Evolutionary conservation across 2,329 filamentous ascomycete species (phyloP).

Genomic region (Fusarium haematococcum): DNA sequence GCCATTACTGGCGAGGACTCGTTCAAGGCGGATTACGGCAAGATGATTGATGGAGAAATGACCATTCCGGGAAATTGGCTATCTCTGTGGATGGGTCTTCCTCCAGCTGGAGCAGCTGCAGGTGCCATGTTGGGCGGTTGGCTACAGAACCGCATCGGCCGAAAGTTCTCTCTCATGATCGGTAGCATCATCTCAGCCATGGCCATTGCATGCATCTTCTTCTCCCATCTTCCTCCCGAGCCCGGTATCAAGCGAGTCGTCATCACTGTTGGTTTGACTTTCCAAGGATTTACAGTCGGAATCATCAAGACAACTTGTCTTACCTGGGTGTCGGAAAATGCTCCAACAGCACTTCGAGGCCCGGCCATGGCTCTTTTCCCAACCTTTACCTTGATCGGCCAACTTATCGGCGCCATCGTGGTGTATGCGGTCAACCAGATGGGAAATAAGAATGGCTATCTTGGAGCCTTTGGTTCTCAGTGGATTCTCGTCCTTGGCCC

Average conservation of each 20-base stretch:
- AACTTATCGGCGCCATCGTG: slow-evolving; percentile 42
- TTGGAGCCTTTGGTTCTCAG: slow-evolving; percentile 43
- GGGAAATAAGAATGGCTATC: slow-evolving; percentile 31
- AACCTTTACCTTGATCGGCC: slow-evolving; percentile 42
- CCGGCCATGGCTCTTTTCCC: slow-evolving; percentile 46
- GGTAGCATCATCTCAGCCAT: slow-evolving; percentile 42
- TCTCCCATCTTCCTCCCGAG: slow-evolving; percentile 33
- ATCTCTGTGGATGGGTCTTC: slow-evolving; percentile 43
- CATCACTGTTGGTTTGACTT: slow-evolving; percentile 40
- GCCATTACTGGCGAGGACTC: slow-evolving; percentile 44
- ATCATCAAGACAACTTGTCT: slow-evolving; percentile 41
- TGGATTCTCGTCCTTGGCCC: slow-evolving; percentile 38
- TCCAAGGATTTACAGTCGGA: slow-evolving; percentile 45
- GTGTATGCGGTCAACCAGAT: slow-evolving; percentile 39
- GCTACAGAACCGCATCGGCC: slow-evolving; percentile 45
- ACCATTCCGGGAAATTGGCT: slow-evolving; percentile 46
- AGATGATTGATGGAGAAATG: slow-evolving; percentile 34
- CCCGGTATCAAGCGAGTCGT: slow-evolving; percentile 33
- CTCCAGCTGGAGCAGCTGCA: slow-evolving; percentile 38
- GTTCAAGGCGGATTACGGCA: slow-evolving; percentile 46
- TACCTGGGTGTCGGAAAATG: slow-evolving; percentile 55
- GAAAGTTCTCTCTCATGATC: slow-evolving; percentile 37
- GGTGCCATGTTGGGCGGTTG: slow-evolving; percentile 45
- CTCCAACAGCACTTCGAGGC: slow-evolving; percentile 42
- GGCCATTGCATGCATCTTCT: slow-evolving; percentile 44